Conservation (phyloP, 768 basidiomycete genomes). For the Wakefieldia striispora region DNA sequence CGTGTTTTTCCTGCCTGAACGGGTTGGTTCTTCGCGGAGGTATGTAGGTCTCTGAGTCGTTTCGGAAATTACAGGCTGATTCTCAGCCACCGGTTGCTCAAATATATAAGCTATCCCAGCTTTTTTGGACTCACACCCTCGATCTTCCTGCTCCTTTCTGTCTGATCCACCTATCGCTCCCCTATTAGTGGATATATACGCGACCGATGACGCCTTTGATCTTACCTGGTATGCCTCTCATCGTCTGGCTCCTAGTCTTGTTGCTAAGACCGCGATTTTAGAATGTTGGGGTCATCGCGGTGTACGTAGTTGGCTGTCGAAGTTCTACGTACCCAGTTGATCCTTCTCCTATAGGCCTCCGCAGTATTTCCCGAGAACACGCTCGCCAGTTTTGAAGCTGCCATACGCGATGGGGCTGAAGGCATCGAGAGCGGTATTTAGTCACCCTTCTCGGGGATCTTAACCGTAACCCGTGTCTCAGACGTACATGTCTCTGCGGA, state of each 20-base stretch:
- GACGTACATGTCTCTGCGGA: conserved; percentile 95
- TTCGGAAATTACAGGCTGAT: conserved; percentile 6
- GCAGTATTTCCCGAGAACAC: conserved; percentile 91
- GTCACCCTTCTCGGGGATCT: conserved; percentile 31
- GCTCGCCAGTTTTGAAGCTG: conserved; percentile 90
- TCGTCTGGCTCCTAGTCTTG: not conserved
- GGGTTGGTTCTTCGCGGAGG: conserved; percentile 3
- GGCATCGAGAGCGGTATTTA: conserved; percentile 96
- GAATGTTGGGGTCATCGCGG: conserved; percentile 85
- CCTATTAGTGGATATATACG: conserved; percentile 5
- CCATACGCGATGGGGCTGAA: conserved; percentile 93
- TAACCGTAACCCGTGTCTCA: conserved; percentile 58
- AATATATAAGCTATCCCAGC: conserved; percentile 24
- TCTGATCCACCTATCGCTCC: not conserved
- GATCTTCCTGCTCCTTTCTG: not conserved
- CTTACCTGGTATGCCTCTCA: conserved; percentile 28
- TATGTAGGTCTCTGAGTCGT: not conserved
- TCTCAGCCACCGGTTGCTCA: conserved; percentile 23
- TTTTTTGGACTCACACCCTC: not conserved
- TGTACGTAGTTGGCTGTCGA: conserved; percentile 43
- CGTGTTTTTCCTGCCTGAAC: not conserved
- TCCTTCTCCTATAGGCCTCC: conserved; percentile 62
- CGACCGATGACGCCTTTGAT: conserved; percentile 20
- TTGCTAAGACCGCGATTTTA: conserved; percentile 16
- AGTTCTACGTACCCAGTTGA: not conserved